Conservation (phyloP, 2,329 filamentous ascomycete genomes). For the Colletotrichum sp. region DNA sequence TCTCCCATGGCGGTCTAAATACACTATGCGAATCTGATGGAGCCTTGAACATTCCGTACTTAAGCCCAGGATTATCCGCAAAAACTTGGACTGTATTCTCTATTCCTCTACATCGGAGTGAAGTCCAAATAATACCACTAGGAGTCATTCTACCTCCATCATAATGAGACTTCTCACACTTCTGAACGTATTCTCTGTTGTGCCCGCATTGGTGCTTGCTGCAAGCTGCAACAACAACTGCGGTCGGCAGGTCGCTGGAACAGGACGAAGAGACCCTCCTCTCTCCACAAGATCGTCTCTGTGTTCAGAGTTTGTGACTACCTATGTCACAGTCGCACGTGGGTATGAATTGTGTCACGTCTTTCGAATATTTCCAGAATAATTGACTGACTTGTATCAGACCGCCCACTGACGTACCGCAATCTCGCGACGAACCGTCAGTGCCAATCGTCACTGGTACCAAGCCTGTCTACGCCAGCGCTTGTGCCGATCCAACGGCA, state of each 20-base stretch:
- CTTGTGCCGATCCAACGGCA: slow-evolving; percentile 8
- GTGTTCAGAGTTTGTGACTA: slow-evolving; percentile 15
- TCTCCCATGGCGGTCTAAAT: not conserved
- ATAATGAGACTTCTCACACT: not conserved
- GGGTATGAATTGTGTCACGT: not conserved
- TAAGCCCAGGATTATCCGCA: not conserved
- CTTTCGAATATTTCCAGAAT: not conserved
- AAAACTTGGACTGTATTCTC: not conserved
- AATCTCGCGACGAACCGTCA: not conserved
- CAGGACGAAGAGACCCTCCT: not conserved
- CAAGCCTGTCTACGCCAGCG: slow-evolving; percentile 20
- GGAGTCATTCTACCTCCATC: not conserved
- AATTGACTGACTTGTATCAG: not conserved
- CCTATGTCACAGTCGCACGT: slow-evolving; percentile 1
- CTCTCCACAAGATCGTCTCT: not conserved
- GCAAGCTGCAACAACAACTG: slow-evolving; percentile 16
- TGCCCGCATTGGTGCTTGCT: not conserved
- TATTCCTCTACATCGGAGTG: not conserved
- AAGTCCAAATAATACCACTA: not conserved
- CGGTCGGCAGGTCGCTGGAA: slow-evolving; percentile 8
- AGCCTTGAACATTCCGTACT: not conserved
- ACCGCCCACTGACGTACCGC: not conserved
- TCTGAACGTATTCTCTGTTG: not conserved
- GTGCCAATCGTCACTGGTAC: not conserved
- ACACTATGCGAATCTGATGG: not conserved